Evolutionary conservation across 768 basidiomycete species (phyloP).

Genomic region (Kwoniella sp.): DNA sequence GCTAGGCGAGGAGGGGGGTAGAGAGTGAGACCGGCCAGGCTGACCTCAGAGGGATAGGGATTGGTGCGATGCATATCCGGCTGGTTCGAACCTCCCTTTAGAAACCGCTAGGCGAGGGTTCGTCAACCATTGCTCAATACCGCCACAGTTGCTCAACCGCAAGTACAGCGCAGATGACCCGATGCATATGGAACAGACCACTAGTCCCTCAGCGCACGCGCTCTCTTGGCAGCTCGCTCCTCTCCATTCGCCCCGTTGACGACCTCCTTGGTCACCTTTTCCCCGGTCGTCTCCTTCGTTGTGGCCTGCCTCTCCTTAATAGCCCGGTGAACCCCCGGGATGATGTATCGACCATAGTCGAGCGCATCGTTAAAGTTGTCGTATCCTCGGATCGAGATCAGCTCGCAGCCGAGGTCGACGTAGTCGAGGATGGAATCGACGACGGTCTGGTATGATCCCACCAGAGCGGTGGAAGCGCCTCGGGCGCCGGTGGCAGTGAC

Average conservation of each 20-base stretch:
- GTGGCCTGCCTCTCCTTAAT: conserved; percentile 12
- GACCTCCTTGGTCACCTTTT: not conserved
- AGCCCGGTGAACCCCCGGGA: conserved; percentile 25
- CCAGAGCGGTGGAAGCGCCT: conserved; percentile 33
- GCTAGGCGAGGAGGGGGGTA: too few relatives aligned
- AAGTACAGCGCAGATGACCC: too few relatives aligned
- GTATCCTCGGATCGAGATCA: conserved; percentile 36
- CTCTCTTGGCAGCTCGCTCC: conserved; percentile 9
- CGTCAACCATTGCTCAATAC: too few relatives aligned
- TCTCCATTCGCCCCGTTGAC: conserved; percentile 1
- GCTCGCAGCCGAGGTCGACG: conserved; percentile 27
- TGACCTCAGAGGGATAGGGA: too few relatives aligned
- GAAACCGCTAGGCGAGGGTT: too few relatives aligned
- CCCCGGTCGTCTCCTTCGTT: conserved; percentile 3
- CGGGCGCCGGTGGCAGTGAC: conserved; percentile 32
- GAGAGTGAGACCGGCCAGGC: too few relatives aligned
- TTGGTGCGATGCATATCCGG: too few relatives aligned
- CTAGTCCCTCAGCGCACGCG: conserved; percentile 12
- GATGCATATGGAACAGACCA: too few relatives aligned
- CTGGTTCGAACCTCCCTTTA: too few relatives aligned
- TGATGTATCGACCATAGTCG: conserved; percentile 37
- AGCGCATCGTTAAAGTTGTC: conserved; percentile 37
- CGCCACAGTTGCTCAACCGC: too few relatives aligned
- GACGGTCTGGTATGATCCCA: conserved; percentile 29
- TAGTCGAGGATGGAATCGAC: conserved; percentile 39